Conservation (phyloP, 495 filamentous ascomycete species). For the Parathielavia hyrcaniae region DNA sequence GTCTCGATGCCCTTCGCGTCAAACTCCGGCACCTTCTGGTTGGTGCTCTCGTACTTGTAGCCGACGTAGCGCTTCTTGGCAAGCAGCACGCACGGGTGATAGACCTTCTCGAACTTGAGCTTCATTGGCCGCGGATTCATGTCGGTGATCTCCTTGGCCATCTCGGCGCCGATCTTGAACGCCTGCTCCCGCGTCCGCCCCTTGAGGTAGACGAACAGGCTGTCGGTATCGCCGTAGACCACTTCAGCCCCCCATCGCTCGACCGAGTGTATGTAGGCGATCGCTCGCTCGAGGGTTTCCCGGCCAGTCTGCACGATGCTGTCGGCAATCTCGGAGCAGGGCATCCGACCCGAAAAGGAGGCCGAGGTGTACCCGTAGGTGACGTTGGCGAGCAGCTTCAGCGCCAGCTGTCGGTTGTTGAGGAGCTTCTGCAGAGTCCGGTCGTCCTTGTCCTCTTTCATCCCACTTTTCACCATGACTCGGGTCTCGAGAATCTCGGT, state of each 20-base stretch:
- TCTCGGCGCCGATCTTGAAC: conserved; percentile 88
- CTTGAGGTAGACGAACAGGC: conserved; percentile 85
- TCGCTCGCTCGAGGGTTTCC: conserved; percentile 90
- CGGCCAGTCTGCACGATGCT: conserved; percentile 94
- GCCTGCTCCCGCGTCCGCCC: conserved; percentile 81
- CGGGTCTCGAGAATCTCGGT: conserved; percentile 93
- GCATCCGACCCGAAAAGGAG: conserved; percentile 93
- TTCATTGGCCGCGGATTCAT: conserved; percentile 91
- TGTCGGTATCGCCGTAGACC: conserved; percentile 97
- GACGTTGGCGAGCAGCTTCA: conserved; percentile 97
- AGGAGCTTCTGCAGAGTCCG: conserved; percentile 77
- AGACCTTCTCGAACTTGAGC: conserved; percentile 98
- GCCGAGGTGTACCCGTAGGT: conserved; percentile 98
- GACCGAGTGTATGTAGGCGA: conserved; percentile 83
- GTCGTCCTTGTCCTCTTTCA: conserved; percentile 93
- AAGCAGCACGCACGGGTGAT: conserved; percentile 85
- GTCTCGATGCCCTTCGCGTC: conserved; percentile 99
- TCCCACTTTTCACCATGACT: conserved; percentile 96
- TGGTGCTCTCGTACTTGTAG: conserved; percentile 83
- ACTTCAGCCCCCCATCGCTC: conserved; percentile 88
- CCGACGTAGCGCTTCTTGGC: conserved; percentile 98
- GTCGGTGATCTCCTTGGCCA: conserved; percentile 79
- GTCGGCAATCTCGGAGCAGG: conserved; percentile 95
- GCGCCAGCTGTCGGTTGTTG: conserved; percentile 87
- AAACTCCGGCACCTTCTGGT: conserved; percentile 79